Evolutionary conservation across 2,329 filamentous ascomycete genomes (phyloP).

Genomic region (Polytolypa hystricis): DNA sequence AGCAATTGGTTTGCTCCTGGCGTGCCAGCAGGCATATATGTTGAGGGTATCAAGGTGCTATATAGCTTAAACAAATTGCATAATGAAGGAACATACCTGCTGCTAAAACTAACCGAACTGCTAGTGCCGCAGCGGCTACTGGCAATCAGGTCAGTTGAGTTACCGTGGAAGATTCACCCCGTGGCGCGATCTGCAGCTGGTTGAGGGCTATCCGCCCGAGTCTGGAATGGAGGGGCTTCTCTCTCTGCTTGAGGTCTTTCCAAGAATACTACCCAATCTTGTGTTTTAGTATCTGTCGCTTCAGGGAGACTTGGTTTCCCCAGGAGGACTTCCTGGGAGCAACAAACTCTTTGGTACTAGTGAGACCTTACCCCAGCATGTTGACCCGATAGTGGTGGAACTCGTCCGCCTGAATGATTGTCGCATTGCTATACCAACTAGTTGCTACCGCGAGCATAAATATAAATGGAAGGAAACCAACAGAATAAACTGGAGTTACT

Average conservation of each 20-base stretch:
- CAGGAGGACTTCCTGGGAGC: not conserved
- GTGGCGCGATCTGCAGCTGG: not conserved
- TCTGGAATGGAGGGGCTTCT: conserved; percentile 6
- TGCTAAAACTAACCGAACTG: conserved; percentile 3
- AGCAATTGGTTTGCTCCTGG: conserved; percentile 23
- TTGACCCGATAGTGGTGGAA: conserved; percentile 4
- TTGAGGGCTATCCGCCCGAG: not conserved
- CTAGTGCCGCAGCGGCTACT: conserved; percentile 6
- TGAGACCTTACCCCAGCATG: conserved; percentile 3
- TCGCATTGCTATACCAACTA: not conserved
- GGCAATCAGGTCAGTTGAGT: conserved; percentile 5
- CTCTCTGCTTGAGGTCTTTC: conserved; percentile 5
- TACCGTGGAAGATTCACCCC: conserved; percentile 7
- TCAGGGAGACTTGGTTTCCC: not conserved
- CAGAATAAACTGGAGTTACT: not conserved
- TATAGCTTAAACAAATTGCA: conserved; percentile 21
- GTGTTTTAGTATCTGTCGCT: conserved; percentile 5
- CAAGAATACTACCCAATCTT: conserved; percentile 5
- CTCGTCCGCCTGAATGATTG: conserved; percentile 1
- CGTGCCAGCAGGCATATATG: conserved; percentile 23
- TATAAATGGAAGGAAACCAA: conserved; percentile 2
- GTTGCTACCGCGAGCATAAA: conserved; percentile 1
- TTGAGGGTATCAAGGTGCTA: conserved; percentile 21
- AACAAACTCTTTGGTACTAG: conserved; percentile 2
- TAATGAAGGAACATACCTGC: conserved; percentile 9